A percentile compares a stretch with the other conserved stretches of the same genome.
These are phyloP conservation scores for Xerocomellus chrysenteron DNA, from an alignment of 768 basidiomycete species.

Conservation along the genomic window DNA sequence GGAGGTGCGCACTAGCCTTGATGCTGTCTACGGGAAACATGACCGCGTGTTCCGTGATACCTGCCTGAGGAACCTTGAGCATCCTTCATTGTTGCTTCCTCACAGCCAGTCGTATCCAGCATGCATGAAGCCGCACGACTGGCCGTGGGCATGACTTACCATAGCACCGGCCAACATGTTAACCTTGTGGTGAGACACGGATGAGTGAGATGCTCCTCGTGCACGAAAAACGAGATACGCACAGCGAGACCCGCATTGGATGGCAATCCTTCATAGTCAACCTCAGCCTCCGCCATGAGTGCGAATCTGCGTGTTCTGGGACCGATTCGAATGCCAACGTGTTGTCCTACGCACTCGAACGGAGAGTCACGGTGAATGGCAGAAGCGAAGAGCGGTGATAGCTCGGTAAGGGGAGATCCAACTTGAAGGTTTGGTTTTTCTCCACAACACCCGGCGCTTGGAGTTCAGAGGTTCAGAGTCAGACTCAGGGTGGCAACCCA, in stretches of 20 bases:
- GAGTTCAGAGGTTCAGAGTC: background rate
- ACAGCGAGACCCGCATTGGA: conserved; percentile 79
- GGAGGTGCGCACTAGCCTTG: conserved; percentile 60
- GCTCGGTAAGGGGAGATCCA: conserved; percentile 1
- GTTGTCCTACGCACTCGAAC: conserved; percentile 3
- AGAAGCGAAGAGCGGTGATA: background rate
- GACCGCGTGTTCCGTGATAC: conserved; percentile 97
- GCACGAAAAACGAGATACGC: conserved; percentile 10
- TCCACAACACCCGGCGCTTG: background rate
- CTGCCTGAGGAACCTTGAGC: conserved; percentile 62
- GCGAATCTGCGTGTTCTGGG: conserved; percentile 8
- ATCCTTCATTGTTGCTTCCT: background rate
- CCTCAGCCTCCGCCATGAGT: conserved; percentile 40
- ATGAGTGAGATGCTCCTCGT: conserved; percentile 17
- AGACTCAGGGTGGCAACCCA: background rate
- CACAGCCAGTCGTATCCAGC: background rate
- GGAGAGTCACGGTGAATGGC: background rate
- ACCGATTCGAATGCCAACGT: conserved; percentile 6
- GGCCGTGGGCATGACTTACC: conserved; percentile 49
- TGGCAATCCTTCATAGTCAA: conserved; percentile 67
- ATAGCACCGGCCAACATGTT: conserved; percentile 97
- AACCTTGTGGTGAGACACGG: conserved; percentile 48
- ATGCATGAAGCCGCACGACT: background rate
- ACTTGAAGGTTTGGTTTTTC: conserved; percentile 1
- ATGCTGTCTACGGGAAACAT: conserved; percentile 99